A percentile compares a stretch with the other conserved stretches of the same genome.
These are phyloP conservation scores for Tulasnella calospora DNA, from an alignment of 768 basidiomycete species.

Conservation along the genomic window DNA sequence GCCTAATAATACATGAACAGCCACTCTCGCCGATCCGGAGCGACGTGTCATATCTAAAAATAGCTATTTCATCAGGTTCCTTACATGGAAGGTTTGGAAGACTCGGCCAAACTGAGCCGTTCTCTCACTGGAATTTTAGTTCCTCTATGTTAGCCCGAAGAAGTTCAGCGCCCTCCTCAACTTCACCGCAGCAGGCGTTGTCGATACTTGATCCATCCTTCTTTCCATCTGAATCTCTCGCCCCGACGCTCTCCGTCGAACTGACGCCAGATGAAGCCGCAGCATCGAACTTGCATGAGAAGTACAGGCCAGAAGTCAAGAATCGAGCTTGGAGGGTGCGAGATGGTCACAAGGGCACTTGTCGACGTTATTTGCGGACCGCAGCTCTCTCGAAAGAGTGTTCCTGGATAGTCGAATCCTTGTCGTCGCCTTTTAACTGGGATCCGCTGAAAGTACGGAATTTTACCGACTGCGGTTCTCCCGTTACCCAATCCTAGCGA, in stretches of 20 bases:
- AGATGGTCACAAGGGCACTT: neutral
- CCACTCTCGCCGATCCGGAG: neutral
- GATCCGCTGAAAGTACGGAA: neutral
- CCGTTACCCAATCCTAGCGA: neutral
- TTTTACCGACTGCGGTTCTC: neutral
- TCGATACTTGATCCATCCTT: neutral
- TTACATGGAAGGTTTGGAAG: neutral
- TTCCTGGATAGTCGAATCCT: neutral
- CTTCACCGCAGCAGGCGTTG: neutral
- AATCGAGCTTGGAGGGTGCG: neutral
- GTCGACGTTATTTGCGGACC: neutral
- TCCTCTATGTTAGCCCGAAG: neutral
- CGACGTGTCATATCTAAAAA: neutral
- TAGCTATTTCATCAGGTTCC: neutral
- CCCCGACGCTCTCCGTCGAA: neutral
- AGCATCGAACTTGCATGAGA: too few relatives aligned
- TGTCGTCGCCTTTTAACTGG: neutral
- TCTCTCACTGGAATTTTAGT: neutral
- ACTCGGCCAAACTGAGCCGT: neutral
- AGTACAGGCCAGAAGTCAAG: neutral
- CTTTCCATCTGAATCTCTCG: neutral
- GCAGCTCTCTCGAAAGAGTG: neutral
- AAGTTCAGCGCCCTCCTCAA: neutral
- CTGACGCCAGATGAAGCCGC: neutral
- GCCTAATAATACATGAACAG: neutral